Evolutionary conservation across 768 basidiomycete genomes (phyloP).

Genomic region (Wakefieldia striispora): DNA sequence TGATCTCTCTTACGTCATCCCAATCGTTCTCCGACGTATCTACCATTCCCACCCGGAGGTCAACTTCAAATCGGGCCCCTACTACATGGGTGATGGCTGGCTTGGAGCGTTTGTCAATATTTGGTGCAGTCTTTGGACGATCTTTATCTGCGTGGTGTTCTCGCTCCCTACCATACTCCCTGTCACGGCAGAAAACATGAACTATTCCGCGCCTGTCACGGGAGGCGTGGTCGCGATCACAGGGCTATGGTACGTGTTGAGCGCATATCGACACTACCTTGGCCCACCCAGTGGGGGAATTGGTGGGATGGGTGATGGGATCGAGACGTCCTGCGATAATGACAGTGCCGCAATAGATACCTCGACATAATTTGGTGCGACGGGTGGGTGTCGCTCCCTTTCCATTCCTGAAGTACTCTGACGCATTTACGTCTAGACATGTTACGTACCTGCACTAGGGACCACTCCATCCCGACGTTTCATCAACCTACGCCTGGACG

Average conservation of each 20-base stretch:
- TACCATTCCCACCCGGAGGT: slow-evolving; percentile 44
- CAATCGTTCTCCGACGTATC: slow-evolving; percentile 49
- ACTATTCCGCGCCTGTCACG: slow-evolving; percentile 43
- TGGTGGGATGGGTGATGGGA: not conserved
- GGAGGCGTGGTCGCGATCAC: slow-evolving; percentile 20
- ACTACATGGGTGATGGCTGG: slow-evolving; percentile 54
- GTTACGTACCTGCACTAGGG: too few species aligned
- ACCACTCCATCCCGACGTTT: too few species aligned
- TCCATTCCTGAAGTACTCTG: too few species aligned
- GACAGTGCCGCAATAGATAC: not conserved
- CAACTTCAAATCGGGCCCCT: slow-evolving; percentile 56
- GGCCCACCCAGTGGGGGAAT: slow-evolving; percentile 38
- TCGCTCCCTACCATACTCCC: slow-evolving; percentile 50
- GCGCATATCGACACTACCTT: slow-evolving; percentile 53
- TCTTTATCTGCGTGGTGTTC: slow-evolving; percentile 47
- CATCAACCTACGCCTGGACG: too few species aligned
- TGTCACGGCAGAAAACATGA: slow-evolving; percentile 48
- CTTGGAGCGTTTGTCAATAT: slow-evolving; percentile 45
- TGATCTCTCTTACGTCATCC: slow-evolving; percentile 58
- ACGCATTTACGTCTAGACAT: too few species aligned
- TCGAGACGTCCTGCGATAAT: slow-evolving; percentile 1
- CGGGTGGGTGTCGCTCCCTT: too few species aligned
- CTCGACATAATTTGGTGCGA: too few species aligned
- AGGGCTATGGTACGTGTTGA: slow-evolving; percentile 51
- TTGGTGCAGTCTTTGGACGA: slow-evolving; percentile 45